Conservation (phyloP, 495 filamentous ascomycete species). For the Aspergillus steynii region DNA sequence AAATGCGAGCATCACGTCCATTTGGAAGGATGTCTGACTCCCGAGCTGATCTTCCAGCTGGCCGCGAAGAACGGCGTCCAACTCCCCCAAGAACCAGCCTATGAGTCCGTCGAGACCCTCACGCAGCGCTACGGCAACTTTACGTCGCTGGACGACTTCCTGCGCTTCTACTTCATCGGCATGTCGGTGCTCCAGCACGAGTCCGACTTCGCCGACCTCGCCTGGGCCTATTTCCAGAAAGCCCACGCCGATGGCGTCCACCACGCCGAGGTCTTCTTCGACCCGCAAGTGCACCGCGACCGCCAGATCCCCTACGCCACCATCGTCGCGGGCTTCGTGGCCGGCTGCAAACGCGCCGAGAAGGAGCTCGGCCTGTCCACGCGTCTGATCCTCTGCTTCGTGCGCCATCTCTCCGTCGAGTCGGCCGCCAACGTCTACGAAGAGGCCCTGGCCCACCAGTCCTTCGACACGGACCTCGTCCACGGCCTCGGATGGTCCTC, state of each 20-base stretch:
- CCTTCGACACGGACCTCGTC: slow-evolving; percentile 53
- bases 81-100: slow-evolving; percentile 62
- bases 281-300: slow-evolving; percentile 71
- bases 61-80: slow-evolving; percentile 61
- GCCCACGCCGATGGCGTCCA: slow-evolving; percentile 65
- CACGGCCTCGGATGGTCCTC: slow-evolving; percentile 69
- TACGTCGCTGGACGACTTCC: slow-evolving; percentile 73
- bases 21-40: slow-evolving; percentile 69
- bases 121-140: slow-evolving; percentile 61
- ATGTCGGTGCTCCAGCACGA: slow-evolving; percentile 63
- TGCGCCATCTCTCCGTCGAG: slow-evolving; percentile 64
- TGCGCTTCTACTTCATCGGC: slow-evolving; percentile 76
- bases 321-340: slow-evolving; percentile 58
- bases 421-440: slow-evolving; percentile 53
- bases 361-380: slow-evolving; percentile 62
- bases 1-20: slow-evolving; percentile 84
- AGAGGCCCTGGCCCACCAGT: slow-evolving; percentile 44
- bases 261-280: slow-evolving; percentile 80
- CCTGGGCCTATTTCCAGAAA: slow-evolving; percentile 68
- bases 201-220: slow-evolving; percentile 70
- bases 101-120: slow-evolving; percentile 59
- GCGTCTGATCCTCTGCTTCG: slow-evolving; percentile 66
- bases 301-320: slow-evolving; percentile 62
- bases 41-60: slow-evolving; percentile 67
- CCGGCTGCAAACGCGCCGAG: slow-evolving; percentile 60